These are phyloP conservation scores for Trichophyton benhamiae DNA, from an alignment of 2,329 filamentous ascomycete species.

Conservation along the genomic window DNA sequence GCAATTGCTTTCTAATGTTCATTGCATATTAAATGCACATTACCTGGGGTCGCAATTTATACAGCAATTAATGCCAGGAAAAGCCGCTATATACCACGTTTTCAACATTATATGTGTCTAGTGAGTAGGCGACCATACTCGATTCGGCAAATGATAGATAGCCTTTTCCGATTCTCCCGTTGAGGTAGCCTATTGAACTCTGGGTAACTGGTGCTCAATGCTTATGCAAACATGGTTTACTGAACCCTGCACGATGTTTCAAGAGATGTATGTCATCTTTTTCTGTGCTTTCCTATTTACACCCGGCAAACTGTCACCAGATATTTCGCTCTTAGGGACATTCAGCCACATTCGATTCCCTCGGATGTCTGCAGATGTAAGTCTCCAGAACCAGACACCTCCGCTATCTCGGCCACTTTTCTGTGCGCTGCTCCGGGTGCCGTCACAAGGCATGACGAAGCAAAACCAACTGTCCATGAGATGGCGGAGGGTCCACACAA, in stretches of 20 bases:
- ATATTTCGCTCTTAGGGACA: neutral
- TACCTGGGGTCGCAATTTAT: neutral
- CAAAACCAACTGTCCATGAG: neutral
- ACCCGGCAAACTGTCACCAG: neutral
- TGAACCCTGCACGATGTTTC: no score
- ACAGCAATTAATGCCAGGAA: neutral
- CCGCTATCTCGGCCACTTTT: neutral
- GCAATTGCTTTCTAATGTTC: neutral
- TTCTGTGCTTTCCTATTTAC: neutral
- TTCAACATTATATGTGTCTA: neutral
- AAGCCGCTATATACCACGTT: neutral
- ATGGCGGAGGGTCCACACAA: neutral
- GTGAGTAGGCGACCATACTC: neutral
- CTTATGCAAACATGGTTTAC: no score
- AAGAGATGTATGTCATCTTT: neutral
- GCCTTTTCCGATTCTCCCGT: neutral
- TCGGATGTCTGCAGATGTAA: neutral
- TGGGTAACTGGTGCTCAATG: neutral
- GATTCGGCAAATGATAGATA: neutral
- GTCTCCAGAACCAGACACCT: neutral
- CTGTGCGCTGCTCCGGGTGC: neutral
- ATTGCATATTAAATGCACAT: neutral
- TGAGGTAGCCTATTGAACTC: neutral
- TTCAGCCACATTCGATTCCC: neutral
- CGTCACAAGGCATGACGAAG: neutral